A percentile compares a stretch with the other conserved stretches of the same genome.
These are phyloP conservation scores for Climacium dendroides DNA, from an alignment of 225 moss, liverwort and hornwort species.

Conservation along the genomic window DNA sequence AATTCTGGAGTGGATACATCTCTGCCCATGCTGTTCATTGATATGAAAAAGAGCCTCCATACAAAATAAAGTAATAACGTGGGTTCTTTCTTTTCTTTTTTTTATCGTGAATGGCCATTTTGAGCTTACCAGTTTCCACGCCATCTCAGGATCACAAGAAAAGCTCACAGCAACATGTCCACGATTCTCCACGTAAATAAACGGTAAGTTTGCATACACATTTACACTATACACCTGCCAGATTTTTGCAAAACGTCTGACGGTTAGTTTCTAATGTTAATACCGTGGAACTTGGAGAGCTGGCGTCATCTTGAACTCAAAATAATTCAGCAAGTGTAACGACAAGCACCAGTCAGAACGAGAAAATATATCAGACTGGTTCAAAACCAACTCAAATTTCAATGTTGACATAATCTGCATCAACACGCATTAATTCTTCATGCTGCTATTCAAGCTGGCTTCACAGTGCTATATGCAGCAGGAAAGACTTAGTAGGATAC, in stretches of 20 bases:
- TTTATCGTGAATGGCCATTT: neutral
- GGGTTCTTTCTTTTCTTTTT: neutral
- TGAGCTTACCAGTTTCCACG: slow-evolving; percentile 1
- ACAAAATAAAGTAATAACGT: neutral
- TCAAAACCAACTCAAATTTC: neutral
- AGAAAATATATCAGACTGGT: neutral
- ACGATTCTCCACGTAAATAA: neutral
- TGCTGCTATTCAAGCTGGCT: neutral
- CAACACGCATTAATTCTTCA: neutral
- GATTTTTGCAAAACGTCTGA: neutral
- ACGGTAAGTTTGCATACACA: neutral
- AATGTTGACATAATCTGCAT: neutral
- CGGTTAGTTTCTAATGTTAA: neutral
- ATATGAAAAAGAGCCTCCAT: neutral
- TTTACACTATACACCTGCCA: slow-evolving; percentile 15
- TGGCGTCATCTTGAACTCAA: neutral
- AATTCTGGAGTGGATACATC: neutral
- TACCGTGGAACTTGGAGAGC: neutral
- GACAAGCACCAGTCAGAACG: neutral
- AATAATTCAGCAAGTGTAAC: neutral
- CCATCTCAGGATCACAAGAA: slow-evolving; percentile 9
- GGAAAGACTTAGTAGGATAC: neutral
- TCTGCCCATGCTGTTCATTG: neutral
- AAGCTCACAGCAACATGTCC: neutral
- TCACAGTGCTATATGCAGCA: neutral